phyloP scores from a whole-genome alignment of 1,139 yeast species.

The Hyphopichia wangnamkhiaoensis region DNA sequence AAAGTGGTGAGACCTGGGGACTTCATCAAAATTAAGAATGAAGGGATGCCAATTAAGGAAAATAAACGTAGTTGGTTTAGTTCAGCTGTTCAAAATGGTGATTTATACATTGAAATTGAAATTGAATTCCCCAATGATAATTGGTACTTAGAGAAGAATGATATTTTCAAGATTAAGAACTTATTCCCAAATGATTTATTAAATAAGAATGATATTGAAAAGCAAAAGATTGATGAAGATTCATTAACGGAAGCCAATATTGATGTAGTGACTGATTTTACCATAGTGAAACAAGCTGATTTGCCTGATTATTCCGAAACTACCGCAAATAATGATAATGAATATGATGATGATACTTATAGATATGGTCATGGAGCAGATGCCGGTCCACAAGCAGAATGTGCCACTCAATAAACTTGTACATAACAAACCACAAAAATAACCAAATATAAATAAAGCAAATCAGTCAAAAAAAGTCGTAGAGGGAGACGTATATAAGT shows the following conservation, averaged over 20 bases:
- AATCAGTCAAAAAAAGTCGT: conserved; percentile 5
- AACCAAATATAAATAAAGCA: conserved; percentile 7
- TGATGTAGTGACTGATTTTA: conserved; percentile 44
- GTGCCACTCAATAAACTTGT: conserved; percentile 40
- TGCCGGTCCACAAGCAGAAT: conserved; percentile 35
- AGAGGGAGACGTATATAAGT: too few relatives aligned
- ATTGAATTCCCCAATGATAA: conserved; percentile 83
- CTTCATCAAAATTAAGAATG: conserved; percentile 62
- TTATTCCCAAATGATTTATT: conserved; percentile 50
- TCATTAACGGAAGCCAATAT: conserved; percentile 38
- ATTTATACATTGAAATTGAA: conserved; percentile 67
- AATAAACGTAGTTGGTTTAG: conserved; percentile 38
- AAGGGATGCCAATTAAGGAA: conserved; percentile 78
- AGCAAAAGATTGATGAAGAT: conserved; percentile 26
- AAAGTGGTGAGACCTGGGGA: conserved; percentile 83
- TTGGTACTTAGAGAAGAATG: conserved; percentile 73
- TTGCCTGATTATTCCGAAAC: conserved; percentile 40
- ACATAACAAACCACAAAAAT: conserved; percentile 17
- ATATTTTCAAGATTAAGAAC: conserved; percentile 51
- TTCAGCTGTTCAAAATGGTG: conserved; percentile 51
- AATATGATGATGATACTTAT: conserved; percentile 10
- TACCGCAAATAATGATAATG: conserved; percentile 14
- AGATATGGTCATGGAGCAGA: conserved; percentile 10
- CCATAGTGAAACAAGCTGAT: conserved; percentile 26
- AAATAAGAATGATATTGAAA: conserved; percentile 21